Base-by-base conservation (phyloP, 768 basidiomycete genomes). In the Multifurca ochricompacta region DNA sequence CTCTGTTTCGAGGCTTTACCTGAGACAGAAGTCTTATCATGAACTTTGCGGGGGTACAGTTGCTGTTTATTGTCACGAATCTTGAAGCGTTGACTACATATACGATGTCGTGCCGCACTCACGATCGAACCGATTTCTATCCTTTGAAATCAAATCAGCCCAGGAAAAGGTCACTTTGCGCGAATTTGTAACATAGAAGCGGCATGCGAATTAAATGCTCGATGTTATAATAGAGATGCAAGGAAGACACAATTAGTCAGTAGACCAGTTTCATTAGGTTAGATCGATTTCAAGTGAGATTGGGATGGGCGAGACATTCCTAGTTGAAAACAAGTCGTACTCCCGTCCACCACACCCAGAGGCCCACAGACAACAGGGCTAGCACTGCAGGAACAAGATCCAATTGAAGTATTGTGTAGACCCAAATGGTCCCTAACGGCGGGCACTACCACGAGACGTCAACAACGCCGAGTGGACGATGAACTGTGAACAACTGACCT, bases 401-500 rank as follows among this genome's bases (percentile, higher is more conserved):
- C 25, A 90, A 73, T 59, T 88, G 84, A 11, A 89, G 70, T 45
- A 90, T 72, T 3, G 79, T 74, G 62, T 86, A 91, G 8, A 90
- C 72, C 89, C 90, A 91, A 6, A 85, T 64, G 0, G 88, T 89
- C 3, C 82, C 82, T 51, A 91, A 69, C 10, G 90, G 86, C 11
- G 90, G 89, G 53, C 78, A 77, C 90, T 91, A 52, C 32, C 32
- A 49, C 53, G 32, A 37, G 30, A 36, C 10, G 40, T 44, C 58
- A 25, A 59, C 11, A 18, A 18, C 11, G 1, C 54, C 34, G 23
- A 39, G 25, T 40, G 30, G n/a, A 14, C 10, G 28, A 31, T 27
- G 10, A 31, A 35, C 3, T 14, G 31, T 7, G 44, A 42, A 42
- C 27, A 11, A 60, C 68, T 37, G 50, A 88, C 89, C 78, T 91